phyloP scores from a whole-genome alignment of 441 rosid species.

The Metrosideros polymorpha region DNA sequence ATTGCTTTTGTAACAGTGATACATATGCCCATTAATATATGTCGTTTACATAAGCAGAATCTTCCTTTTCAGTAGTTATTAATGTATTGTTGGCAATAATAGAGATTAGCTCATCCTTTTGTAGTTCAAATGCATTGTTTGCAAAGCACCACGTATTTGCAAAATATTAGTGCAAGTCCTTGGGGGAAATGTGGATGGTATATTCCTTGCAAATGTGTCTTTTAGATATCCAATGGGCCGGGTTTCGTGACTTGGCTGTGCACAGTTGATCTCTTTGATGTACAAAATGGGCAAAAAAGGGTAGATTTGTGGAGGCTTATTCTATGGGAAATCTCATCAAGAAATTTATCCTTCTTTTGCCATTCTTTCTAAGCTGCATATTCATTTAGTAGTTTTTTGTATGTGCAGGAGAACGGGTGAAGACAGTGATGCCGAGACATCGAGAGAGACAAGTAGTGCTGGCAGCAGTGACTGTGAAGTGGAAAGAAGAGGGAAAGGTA shows the following conservation, averaged over 20 bases:
- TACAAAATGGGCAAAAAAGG: neutral
- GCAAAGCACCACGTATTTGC: neutral
- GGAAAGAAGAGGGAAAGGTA: conserved; percentile 8
- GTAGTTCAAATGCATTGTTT: neutral
- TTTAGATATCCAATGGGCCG: neutral
- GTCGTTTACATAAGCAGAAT: neutral
- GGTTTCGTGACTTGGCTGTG: neutral
- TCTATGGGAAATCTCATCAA: neutral
- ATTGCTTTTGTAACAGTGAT: neutral
- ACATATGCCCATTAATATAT: neutral
- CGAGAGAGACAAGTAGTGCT: conserved; percentile 12
- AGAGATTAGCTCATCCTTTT: neutral
- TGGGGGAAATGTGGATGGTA: neutral
- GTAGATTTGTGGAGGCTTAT: neutral
- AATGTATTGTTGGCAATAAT: neutral
- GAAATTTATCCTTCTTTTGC: neutral
- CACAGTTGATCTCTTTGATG: neutral
- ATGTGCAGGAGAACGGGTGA: conserved; percentile 15
- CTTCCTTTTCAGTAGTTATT: neutral
- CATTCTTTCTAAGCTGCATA: neutral
- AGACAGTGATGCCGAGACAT: conserved; percentile 17
- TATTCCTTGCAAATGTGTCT: neutral
- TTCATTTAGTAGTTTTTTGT: neutral
- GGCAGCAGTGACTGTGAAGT: conserved; percentile 15
- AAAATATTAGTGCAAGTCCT: neutral